Conservation (phyloP, 345 rosid species). For the Linum lewisii region DNA sequence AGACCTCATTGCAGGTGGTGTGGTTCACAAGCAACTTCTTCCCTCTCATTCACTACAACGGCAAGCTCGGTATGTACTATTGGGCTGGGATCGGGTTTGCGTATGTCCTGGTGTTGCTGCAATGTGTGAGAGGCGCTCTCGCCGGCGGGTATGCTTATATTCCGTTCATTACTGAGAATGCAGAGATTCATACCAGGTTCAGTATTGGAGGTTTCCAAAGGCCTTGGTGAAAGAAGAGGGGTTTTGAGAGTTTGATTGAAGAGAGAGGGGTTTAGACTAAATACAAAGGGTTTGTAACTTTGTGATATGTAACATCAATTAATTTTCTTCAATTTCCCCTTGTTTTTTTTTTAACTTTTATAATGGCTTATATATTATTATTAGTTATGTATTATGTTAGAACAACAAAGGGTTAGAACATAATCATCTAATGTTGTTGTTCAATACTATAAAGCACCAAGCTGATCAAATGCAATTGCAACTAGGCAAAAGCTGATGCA, state of each 20-base stretch:
- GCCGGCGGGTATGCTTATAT: constrained; percentile 51
- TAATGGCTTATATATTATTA: too few species aligned
- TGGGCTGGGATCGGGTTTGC: constrained; percentile 60
- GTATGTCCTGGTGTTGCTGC: constrained; percentile 45
- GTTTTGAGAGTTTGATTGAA: too few species aligned
- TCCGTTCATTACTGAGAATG: constrained; percentile 61
- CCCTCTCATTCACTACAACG: constrained; percentile 66
- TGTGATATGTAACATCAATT: too few species aligned
- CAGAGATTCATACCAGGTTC: constrained; percentile 57
- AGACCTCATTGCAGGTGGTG: constrained; percentile 51
- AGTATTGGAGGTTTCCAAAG: constrained; percentile 35
- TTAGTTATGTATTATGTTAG: too few species aligned
- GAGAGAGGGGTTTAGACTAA: neutral
- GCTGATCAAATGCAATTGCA: too few species aligned
- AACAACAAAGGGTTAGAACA: too few species aligned
- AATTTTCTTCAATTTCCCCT: too few species aligned
- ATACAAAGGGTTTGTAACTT: too few species aligned
- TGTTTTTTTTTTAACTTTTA: too few species aligned
- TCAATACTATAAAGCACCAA: too few species aligned
- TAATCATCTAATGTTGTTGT: too few species aligned
- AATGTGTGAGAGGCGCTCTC: constrained; percentile 60
- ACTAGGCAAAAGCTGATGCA: too few species aligned
- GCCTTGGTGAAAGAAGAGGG: constrained; percentile 7
- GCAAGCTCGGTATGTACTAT: constrained; percentile 50
- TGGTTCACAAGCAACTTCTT: constrained; percentile 63